Evolutionary conservation across 192 early-diverging fungal genomes (phyloP).

Genomic region (Podila minutissima): DNA sequence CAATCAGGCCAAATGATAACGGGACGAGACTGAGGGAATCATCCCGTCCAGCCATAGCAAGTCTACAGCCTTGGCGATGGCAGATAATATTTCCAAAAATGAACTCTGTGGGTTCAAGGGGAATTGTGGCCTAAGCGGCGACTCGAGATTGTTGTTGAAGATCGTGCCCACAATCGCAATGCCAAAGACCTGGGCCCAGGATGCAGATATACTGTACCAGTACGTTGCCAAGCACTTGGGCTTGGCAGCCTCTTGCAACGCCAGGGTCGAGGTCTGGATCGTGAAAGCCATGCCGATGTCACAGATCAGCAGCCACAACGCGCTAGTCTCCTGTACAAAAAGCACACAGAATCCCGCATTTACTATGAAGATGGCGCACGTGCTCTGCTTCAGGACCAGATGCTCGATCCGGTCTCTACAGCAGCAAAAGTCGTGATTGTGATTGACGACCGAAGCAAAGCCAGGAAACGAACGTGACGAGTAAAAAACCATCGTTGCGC

Average conservation of each 20-base stretch:
- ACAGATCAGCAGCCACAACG: background rate
- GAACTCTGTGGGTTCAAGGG: constrained; percentile 8
- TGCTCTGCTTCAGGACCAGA: too few relatives aligned
- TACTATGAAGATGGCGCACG: too few relatives aligned
- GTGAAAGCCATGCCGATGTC: constrained; percentile 23
- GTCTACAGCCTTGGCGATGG: too few relatives aligned
- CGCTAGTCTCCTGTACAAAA: background rate
- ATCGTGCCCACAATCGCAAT: constrained; percentile 41
- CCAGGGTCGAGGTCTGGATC: constrained; percentile 3
- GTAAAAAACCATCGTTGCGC: too few relatives aligned
- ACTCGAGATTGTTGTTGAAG: constrained; percentile 36
- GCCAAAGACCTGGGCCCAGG: constrained; percentile 51
- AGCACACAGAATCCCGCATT: background rate
- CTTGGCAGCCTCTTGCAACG: background rate
- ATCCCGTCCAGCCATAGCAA: too few relatives aligned
- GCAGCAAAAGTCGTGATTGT: too few relatives aligned
- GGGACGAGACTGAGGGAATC: too few relatives aligned
- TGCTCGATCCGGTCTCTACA: too few relatives aligned
- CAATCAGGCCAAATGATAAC: too few relatives aligned
- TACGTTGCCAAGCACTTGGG: constrained; percentile 21
- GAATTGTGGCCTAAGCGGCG: constrained; percentile 4
- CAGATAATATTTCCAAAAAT: background rate
- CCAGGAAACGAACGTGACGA: too few relatives aligned
- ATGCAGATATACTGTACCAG: constrained; percentile 35
- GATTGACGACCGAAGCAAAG: too few relatives aligned